Conservation (phyloP, 306 rosid genomes). For the Sechiopsis laciniata region DNA sequence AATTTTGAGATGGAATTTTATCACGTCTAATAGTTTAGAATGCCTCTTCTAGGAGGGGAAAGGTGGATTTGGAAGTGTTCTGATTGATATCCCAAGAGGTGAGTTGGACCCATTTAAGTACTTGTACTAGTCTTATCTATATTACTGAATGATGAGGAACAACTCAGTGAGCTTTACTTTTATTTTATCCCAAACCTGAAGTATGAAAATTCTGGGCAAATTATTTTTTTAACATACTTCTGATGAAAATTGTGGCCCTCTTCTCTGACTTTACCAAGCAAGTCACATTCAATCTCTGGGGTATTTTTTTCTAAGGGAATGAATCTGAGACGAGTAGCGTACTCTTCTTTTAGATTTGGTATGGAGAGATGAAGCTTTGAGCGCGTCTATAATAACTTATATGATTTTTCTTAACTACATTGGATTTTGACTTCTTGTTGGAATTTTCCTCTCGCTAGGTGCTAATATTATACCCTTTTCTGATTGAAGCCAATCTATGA, state of each 20-base stretch:
- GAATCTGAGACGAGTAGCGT: neutral
- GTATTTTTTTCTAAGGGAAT: neutral
- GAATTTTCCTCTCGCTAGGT: neutral
- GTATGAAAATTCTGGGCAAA: slow-evolving; percentile 1
- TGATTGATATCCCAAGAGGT: neutral
- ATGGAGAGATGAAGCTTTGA: neutral
- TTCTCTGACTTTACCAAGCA: neutral
- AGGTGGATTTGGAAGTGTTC: no score
- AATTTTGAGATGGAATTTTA: no score
- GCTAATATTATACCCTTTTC: neutral
- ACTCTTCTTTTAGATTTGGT: neutral
- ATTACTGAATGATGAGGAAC: neutral
- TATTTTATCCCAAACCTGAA: neutral
- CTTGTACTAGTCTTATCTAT: neutral
- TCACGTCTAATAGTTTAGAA: neutral
- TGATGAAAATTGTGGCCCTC: neutral
- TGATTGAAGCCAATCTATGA: neutral
- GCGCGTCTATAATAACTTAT: neutral
- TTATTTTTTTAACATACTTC: neutral
- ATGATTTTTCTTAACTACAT: neutral
- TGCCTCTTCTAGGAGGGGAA: neutral
- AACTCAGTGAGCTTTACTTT: neutral
- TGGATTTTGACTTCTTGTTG: neutral
- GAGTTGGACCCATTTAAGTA: neutral
- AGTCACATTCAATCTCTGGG: neutral